phyloP scores from a whole-genome alignment of 768 basidiomycete species.

The Russula sp. region DNA sequence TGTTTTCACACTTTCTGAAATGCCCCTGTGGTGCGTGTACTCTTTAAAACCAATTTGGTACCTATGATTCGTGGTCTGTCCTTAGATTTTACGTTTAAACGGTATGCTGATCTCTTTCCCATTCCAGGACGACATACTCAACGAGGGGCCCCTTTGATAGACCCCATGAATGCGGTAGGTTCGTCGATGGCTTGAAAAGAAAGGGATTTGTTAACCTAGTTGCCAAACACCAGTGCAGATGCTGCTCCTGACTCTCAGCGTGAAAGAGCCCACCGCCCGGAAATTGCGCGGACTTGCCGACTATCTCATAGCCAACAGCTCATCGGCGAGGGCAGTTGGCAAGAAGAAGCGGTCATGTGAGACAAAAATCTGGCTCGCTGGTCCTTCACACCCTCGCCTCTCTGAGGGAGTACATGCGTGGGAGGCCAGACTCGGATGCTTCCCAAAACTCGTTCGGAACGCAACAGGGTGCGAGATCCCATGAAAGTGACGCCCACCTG shows the following conservation, averaged over 20 bases:
- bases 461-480: no score
- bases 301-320: background rate
- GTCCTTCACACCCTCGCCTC: background rate
- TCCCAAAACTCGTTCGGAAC: no score
- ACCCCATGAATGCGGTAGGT: slow-evolving; percentile 4
- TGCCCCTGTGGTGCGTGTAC: background rate
- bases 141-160: background rate
- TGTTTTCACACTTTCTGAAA: no score
- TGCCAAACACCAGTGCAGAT: background rate
- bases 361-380: background rate
- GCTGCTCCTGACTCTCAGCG: background rate
- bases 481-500: no score
- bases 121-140: background rate
- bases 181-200: background rate
- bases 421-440: background rate
- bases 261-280: background rate
- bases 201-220: no score
- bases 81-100: slow-evolving; percentile 4
- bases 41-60: background rate
- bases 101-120: background rate
- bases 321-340: background rate
- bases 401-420: background rate
- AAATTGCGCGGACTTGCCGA: background rate
- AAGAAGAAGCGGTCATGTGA: background rate
- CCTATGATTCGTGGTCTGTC: background rate